phyloP scores from a whole-genome alignment of 768 basidiomycete species.

The Rhizopogon roseolus region DNA sequence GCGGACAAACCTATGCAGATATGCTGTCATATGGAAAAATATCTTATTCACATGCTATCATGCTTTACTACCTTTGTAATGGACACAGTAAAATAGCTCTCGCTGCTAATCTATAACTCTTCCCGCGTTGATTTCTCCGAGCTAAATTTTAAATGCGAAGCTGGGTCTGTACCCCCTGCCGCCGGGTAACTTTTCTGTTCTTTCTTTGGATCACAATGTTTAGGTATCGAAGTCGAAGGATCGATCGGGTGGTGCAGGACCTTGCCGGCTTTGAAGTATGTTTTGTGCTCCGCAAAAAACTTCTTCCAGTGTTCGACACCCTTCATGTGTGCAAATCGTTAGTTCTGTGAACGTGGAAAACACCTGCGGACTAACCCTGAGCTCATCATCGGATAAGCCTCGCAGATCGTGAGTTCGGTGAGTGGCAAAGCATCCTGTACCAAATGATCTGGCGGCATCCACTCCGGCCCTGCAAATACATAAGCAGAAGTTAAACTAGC shows the following conservation, averaged over 20 bases:
- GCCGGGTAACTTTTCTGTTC: conserved; percentile 24
- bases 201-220: conserved; percentile 69
- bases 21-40: not conserved
- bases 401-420: conserved; percentile 91
- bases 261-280: conserved; percentile 73
- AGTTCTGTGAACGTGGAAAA: not conserved
- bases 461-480: conserved; percentile 58
- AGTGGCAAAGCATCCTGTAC: conserved; percentile 87
- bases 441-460: conserved; percentile 91
- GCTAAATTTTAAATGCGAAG: conserved; percentile 8
- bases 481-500: conserved; percentile 7
- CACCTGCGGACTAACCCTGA: conserved; percentile 45
- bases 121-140: conserved; percentile 11
- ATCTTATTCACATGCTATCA: conserved; percentile 15
- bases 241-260: conserved; percentile 77
- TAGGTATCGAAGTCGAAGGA: conserved; percentile 67
- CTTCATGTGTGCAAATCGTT: conserved; percentile 32
- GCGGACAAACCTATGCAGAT: not conserved
- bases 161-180: conserved; percentile 22
- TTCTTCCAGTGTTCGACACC: conserved; percentile 83
- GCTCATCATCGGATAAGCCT: conserved; percentile 68
- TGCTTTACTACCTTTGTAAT: conserved; percentile 16
- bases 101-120: conserved; percentile 25
- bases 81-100: conserved; percentile 3
- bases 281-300: conserved; percentile 80